Evolutionary conservation across 2,329 filamentous ascomycete genomes (phyloP).

Genomic region (Dactylellina leptospora): DNA sequence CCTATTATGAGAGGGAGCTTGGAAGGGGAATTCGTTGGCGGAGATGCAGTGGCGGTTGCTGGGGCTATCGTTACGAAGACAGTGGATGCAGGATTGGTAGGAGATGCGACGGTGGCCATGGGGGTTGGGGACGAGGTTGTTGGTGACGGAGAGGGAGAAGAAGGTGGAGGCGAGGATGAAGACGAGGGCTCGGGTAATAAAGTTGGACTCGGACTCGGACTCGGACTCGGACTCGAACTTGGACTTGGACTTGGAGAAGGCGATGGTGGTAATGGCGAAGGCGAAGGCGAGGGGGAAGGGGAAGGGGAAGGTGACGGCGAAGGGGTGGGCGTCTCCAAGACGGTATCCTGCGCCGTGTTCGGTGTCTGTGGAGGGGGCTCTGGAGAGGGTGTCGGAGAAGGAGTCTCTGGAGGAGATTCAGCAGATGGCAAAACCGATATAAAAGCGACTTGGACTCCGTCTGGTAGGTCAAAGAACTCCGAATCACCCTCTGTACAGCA

Average conservation of each 20-base stretch:
- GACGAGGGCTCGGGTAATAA: background rate
- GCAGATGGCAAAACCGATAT: slow-evolving; percentile 1
- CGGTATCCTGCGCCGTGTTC: background rate
- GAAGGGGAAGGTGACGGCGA: background rate
- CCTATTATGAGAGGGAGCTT: slow-evolving; percentile 16
- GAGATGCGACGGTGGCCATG: too few species aligned
- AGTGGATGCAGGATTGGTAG: background rate
- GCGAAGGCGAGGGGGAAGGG: background rate
- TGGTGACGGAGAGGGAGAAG: background rate
- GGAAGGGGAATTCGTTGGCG: background rate
- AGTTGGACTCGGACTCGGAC: background rate
- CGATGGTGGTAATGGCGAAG: background rate
- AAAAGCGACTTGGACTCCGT: background rate
- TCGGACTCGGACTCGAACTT: background rate
- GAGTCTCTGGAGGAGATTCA: background rate
- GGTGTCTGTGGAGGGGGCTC: too few species aligned
- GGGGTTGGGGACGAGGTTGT: background rate
- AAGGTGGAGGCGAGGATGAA: background rate
- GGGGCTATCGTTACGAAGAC: background rate
- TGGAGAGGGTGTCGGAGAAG: background rate
- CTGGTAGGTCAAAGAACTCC: slow-evolving; percentile 6
- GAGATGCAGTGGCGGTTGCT: background rate
- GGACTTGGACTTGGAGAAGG: background rate
- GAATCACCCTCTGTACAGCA: slow-evolving; percentile 9
- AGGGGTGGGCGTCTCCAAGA: background rate